Conservation (phyloP, 257 asterid genomes). For the Vinca minor region DNA sequence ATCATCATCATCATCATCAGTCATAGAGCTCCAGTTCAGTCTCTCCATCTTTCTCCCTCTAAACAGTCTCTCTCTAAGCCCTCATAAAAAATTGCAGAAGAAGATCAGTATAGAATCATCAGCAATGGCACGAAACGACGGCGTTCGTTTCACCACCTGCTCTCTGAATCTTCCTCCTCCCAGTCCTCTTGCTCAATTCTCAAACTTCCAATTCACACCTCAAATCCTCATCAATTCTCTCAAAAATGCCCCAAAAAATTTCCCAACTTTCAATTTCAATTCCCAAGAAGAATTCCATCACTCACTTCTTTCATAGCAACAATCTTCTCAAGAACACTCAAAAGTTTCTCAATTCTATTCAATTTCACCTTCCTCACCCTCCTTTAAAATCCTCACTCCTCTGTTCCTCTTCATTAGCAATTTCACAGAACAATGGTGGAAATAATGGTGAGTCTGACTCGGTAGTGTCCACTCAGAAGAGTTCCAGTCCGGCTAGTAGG, state of each 20-base stretch:
- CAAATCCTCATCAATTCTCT: slow-evolving; percentile 16
- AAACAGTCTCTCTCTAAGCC: slow-evolving; percentile 8
- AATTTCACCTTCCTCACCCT: slow-evolving; percentile 27
- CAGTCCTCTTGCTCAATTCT: slow-evolving; percentile 9
- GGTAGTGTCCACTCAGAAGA: slow-evolving; percentile 27
- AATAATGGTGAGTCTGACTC: slow-evolving; percentile 31
- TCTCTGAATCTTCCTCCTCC: slow-evolving; percentile 48
- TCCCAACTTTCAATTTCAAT: slow-evolving; percentile 40
- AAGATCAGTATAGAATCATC: neutral
- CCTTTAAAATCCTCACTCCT: slow-evolving; percentile 36
- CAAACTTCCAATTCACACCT: slow-evolving; percentile 24
- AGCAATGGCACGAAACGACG: slow-evolving; percentile 50
- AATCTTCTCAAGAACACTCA: slow-evolving; percentile 16
- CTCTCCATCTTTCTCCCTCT: no score
- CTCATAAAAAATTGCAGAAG: slow-evolving; percentile 7
- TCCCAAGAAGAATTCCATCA: slow-evolving; percentile 12
- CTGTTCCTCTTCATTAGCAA: slow-evolving; percentile 56
- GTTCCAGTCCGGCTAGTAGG: slow-evolving; percentile 24
- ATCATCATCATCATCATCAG: neutral
- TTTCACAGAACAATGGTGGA: slow-evolving; percentile 16
- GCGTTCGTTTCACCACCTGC: slow-evolving; percentile 47
- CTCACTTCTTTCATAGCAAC: slow-evolving; percentile 10
- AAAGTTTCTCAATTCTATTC: slow-evolving; percentile 14
- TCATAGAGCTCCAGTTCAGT: no score
- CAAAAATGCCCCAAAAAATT: slow-evolving; percentile 25